Base-by-base conservation (phyloP, 352 stramenopile genomes). In the Phytophthora nicotianae region DNA sequence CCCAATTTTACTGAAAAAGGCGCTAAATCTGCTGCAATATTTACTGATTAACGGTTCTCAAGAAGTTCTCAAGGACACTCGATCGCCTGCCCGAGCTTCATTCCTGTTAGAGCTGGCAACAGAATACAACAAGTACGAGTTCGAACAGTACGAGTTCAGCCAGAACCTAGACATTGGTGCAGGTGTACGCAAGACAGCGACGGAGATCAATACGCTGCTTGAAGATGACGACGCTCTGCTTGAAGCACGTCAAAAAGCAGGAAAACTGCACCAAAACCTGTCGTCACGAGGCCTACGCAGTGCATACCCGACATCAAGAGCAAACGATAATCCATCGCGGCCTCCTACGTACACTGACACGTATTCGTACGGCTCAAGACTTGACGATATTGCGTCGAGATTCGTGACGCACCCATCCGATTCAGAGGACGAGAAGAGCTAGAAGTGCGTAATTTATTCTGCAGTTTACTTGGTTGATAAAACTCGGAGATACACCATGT, bases 121-220 rank as follows among this genome's bases (percentile, higher is more conserved):
- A 1, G 72, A 88, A 46, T 94, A 94, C 63, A 91, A 91, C 53
- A 85, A 83, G 20, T 71, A 73, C 57, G 81, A 93, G 64, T 89
- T 77, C 45, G 77, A 91, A 43, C 75, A 90, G 60, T 89, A 92
- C 66, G 60, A 82, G 35, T 91, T 86, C 68, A 91, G 83, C 40
- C 70, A 90, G 21, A 74, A 89, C 41, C 53, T 93, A 17, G 83
- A 92, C 55, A 58, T 88, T 35, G 79, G 81, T 16, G 83, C 81
- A 10, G 79, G 76, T 4, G 78, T 90, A 1, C 83, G 85, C 41
- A 91, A 93, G 51, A 72, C 58, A 20, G 75, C 81, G 13, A 57
- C 70, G 2, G 75, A 88, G 29, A 87, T 90, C 37, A 74, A 68
- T 35, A 56, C 71, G 19, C 40, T 89, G 6, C 48, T 91, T 21